phyloP scores from a whole-genome alignment of 2,329 filamentous ascomycete species.

The Sphaerulina musiva region DNA sequence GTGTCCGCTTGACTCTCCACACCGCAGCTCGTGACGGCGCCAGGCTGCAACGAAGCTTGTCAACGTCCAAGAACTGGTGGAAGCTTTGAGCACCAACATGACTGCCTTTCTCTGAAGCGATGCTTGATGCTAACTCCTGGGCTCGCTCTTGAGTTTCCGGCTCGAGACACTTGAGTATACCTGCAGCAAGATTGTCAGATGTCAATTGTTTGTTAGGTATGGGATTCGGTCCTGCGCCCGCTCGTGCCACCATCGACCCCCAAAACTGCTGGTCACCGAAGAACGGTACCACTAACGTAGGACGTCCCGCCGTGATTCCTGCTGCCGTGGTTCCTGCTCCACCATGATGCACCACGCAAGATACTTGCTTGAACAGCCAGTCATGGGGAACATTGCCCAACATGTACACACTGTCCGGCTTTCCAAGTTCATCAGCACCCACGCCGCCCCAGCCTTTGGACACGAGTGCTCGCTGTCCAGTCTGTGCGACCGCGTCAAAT shows the following conservation, averaged over 20 bases:
- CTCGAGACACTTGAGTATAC: slow-evolving; percentile 42
- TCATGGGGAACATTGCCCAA: slow-evolving; percentile 53
- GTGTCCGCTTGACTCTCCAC: slow-evolving; percentile 65
- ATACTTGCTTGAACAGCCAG: slow-evolving; percentile 53
- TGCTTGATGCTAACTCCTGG: slow-evolving; percentile 36
- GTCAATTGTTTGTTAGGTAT: slow-evolving; percentile 45
- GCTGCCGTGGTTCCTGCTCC: slow-evolving; percentile 55
- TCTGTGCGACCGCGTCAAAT: slow-evolving; percentile 58
- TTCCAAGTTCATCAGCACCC: slow-evolving; percentile 36
- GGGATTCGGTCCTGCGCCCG: slow-evolving; percentile 46
- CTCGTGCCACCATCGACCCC: slow-evolving; percentile 47
- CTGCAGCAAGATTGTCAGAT: slow-evolving; percentile 40
- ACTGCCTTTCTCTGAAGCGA: slow-evolving; percentile 40
- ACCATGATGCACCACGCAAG: slow-evolving; percentile 53
- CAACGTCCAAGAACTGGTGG: slow-evolving; percentile 51
- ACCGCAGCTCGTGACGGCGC: slow-evolving; percentile 62
- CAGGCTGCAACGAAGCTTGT: slow-evolving; percentile 63
- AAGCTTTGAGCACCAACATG: slow-evolving; percentile 41
- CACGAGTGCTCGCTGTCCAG: slow-evolving; percentile 48
- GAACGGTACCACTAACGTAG: slow-evolving; percentile 52
- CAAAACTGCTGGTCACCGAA: slow-evolving; percentile 54
- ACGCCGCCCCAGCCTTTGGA: slow-evolving; percentile 51
- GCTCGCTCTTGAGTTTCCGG: slow-evolving; percentile 36
- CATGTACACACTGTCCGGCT: slow-evolving; percentile 42
- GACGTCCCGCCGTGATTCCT: slow-evolving; percentile 46